Percentiles rank a stretch among this genome's conserved stretches.
Evolutionary conservation across 192 early-diverging fungal species (phyloP).

Genomic region (Linnemannia exigua): DNA sequence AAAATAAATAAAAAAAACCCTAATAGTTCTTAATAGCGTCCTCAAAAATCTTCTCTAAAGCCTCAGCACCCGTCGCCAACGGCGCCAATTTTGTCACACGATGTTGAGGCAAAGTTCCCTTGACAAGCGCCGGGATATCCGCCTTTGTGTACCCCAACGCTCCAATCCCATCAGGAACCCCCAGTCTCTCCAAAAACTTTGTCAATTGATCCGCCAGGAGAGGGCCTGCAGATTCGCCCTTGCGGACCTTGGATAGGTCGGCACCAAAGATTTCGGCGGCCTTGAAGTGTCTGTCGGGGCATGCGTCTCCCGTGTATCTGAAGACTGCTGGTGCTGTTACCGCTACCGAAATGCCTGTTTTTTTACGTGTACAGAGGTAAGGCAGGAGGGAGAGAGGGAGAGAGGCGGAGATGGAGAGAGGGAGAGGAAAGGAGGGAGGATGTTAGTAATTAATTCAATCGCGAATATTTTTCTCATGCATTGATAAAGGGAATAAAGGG

Average conservation of each 20-base stretch:
- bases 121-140: constrained; percentile 80
- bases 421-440: not conserved
- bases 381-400: not conserved
- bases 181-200: constrained; percentile 79
- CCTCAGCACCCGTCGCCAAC: constrained; percentile 71
- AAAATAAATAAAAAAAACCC: not conserved
- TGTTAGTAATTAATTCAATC: not conserved
- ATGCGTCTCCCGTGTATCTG: constrained; percentile 83
- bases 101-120: constrained; percentile 92
- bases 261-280: constrained; percentile 80
- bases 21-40: constrained; percentile 66
- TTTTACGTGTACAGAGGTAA: too few species aligned
- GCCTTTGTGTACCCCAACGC: constrained; percentile 81
- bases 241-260: constrained; percentile 64
- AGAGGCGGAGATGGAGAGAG: constrained; percentile 9
- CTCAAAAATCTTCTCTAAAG: constrained; percentile 76
- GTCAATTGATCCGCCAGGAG: constrained; percentile 84
- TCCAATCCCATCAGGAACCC: constrained; percentile 86
- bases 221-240: constrained; percentile 78
- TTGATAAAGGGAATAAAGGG: too few species aligned
- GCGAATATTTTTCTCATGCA: not conserved
- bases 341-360: constrained; percentile 85
- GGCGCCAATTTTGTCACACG: constrained; percentile 95
- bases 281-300: constrained; percentile 90
- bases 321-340: constrained; percentile 94